Evolutionary conservation across 176 grass and related monocot genomes (phyloP), one percentile per base, ranked within the genome.

Genomic region (Zoysia japonica): DNA sequence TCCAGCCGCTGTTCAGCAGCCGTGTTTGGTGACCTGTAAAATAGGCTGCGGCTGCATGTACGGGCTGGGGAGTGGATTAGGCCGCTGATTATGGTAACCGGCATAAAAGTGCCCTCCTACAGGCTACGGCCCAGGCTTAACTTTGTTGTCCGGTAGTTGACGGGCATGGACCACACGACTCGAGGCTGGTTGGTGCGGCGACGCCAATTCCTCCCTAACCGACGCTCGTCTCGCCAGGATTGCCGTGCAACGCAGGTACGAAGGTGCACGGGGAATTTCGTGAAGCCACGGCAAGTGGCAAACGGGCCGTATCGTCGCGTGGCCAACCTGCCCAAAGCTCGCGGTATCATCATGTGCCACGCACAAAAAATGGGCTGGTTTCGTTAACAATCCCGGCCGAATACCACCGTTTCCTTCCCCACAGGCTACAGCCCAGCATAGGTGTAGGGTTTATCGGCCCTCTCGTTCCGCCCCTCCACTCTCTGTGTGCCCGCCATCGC

Each of bases 361-460:
- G 9, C 66, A 68, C 3, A 47, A 16, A 36, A 49, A 19, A 14
- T 2, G 16, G 28, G 19, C 42, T 6, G 45, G 11, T 17, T 40
- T 9, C 0, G 28, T 11, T 14, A n/a, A 72, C n/a, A 60, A 44
- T 53, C 41, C 15, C 9, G 51, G 28, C 39, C 3, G 45, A 61
- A n/a, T 19, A n/a, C 49, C 15, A 10, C 3, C 6, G 20, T 20
- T 9, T 20, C n/a, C 61, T 38, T 38, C 46, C 20, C 4, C 2
- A 11, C 49, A 13, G 11, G 11, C 49, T 2, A 2, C 13, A 20
- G 87, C 77, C 82, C 82, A 77, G 35, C 48, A 9, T 20, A 70
- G 17, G 28, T 17, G 62, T 81, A 89, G 87, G 87, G 87, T 85
- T 85, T 78, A 78, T 83, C 85, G 46, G 72, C 70, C 19, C 61